These are phyloP conservation scores for Neurospora sp. DNA, from an alignment of 495 filamentous ascomycete genomes.

Conservation along the genomic window DNA sequence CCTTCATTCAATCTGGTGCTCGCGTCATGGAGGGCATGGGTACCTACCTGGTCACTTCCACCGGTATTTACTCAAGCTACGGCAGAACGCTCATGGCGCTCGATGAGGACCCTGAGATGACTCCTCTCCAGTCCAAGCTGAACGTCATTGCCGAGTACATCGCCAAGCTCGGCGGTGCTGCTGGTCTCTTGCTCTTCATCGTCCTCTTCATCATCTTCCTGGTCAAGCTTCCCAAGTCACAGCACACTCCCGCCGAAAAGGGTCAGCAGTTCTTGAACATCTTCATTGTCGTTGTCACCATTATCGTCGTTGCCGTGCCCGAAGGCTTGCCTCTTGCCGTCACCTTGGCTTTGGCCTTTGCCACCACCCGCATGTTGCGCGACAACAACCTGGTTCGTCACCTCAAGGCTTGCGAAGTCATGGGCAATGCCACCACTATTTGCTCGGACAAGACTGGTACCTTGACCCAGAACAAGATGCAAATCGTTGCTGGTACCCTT, in stretches of 20 bases:
- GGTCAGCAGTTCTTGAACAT: constrained; percentile 83
- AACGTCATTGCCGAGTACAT: constrained; percentile 88
- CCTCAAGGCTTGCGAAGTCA: constrained; percentile 91
- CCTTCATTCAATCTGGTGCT: constrained; percentile 86
- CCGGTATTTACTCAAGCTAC: constrained; percentile 78
- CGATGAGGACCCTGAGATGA: constrained; percentile 81
- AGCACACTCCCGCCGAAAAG: constrained; percentile 54
- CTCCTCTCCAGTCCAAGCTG: constrained; percentile 88
- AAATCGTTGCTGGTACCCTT: constrained; percentile 67
- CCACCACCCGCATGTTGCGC: constrained; percentile 88
- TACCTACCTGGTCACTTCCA: constrained; percentile 76
- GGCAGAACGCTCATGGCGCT: constrained; percentile 93
- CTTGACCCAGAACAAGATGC: constrained; percentile 90
- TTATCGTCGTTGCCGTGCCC: constrained; percentile 91
- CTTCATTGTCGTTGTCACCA: constrained; percentile 89
- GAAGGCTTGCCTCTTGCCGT: constrained; percentile 90
- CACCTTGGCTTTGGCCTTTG: constrained; percentile 86
- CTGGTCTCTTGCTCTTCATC: constrained; percentile 75
- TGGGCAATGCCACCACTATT: constrained; percentile 94
- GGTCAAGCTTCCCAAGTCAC: constrained; percentile 47
- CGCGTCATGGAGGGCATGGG: constrained; percentile 90
- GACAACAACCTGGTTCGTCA: constrained; percentile 91
- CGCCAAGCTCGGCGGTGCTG: constrained; percentile 79
- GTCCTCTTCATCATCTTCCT: constrained; percentile 92
- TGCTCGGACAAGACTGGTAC: constrained; percentile 98